Percentiles rank a stretch among this genome's conserved stretches.
Evolutionary conservation across 2,329 filamentous ascomycete species (phyloP).

Genomic region (Xylariaceae sp.): DNA sequence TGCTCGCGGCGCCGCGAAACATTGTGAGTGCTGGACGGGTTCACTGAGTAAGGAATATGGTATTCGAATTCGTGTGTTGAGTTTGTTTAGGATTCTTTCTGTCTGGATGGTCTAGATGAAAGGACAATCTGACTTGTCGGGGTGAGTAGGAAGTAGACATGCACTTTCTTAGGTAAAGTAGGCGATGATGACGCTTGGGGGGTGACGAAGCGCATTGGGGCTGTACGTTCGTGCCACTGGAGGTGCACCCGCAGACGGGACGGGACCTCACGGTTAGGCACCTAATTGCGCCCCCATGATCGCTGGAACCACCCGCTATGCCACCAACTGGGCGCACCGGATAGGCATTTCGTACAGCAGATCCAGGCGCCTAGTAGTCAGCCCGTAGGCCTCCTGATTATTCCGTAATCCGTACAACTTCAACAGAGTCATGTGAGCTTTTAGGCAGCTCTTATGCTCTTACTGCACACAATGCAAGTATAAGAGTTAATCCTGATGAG

Average conservation of each 20-base stretch:
- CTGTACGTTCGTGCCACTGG: not conserved
- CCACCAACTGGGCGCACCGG: not conserved
- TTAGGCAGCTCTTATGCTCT: not conserved
- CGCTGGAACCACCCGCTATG: not conserved
- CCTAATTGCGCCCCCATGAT: not conserved
- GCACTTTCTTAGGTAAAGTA: not conserved
- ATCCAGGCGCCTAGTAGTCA: too few species aligned
- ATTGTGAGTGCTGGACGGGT: slow-evolving; percentile 26
- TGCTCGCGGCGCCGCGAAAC: slow-evolving; percentile 56
- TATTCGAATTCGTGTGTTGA: not conserved
- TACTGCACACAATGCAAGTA: not conserved
- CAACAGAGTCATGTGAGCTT: not conserved
- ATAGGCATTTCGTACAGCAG: too few species aligned
- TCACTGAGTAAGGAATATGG: not conserved
- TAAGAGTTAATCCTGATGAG: not conserved
- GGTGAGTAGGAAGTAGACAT: not conserved
- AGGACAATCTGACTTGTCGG: not conserved
- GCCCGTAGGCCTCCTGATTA: not conserved
- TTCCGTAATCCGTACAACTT: too few species aligned
- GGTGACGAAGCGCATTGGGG: slow-evolving; percentile 16
- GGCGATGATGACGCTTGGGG: slow-evolving; percentile 7
- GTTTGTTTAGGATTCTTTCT: not conserved
- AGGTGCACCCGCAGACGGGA: too few species aligned
- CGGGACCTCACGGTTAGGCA: not conserved
- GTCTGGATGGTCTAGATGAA: not conserved